phyloP scores from a whole-genome alignment of 78 protist genomes.

The Bigelowiella natans region DNA sequence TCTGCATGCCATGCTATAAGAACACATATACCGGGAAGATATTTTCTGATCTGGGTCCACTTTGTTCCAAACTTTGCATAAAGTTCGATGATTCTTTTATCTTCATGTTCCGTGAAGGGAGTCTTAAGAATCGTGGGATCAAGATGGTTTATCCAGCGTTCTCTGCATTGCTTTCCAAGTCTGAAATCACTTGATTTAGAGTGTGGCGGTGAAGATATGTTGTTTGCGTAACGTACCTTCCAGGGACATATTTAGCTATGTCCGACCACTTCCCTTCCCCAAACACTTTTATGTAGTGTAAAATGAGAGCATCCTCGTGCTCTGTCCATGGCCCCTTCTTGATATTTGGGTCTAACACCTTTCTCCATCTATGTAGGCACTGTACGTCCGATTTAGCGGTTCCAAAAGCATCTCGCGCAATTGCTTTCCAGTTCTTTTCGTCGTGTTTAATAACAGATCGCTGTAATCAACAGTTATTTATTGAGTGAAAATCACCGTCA shows the following conservation, averaged over 20 bases:
- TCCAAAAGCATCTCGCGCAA: background rate
- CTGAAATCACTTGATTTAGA: too few species aligned
- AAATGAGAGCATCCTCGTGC: constrained; percentile 64
- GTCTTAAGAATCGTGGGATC: background rate
- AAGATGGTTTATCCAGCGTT: background rate
- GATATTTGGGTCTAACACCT: background rate
- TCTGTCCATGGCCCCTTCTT: constrained; percentile 12
- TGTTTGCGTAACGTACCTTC: too few species aligned
- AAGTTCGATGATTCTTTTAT: background rate
- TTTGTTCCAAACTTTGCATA: background rate
- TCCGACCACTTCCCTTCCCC: background rate
- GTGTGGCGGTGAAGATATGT: too few species aligned
- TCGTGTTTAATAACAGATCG: background rate
- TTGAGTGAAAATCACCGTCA: too few species aligned
- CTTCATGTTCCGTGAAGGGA: background rate
- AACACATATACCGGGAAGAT: background rate
- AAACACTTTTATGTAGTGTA: background rate
- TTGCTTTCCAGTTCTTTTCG: background rate
- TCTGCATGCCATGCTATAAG: too few species aligned
- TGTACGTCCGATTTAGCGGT: background rate
- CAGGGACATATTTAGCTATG: background rate
- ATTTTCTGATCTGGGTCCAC: background rate
- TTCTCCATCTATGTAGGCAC: constrained; percentile 4
- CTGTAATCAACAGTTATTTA: background rate
- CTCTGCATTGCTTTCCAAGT: background rate